Evolutionary conservation across 495 filamentous ascomycete genomes (phyloP), one percentile per base, ranked within the genome.

Genomic region (Oidiodendron maius): DNA sequence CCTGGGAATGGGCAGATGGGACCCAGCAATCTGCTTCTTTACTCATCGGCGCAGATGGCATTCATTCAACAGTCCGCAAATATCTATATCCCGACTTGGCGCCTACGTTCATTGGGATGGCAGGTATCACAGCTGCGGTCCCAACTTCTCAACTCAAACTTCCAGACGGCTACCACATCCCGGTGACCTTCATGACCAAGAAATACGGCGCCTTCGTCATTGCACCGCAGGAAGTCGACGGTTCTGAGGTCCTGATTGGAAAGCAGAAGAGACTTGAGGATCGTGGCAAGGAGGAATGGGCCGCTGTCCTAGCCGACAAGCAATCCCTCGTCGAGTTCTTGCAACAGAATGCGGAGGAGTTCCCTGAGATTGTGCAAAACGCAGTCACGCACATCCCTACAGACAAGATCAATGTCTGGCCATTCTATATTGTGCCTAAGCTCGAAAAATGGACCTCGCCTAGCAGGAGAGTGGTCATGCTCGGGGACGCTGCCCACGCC

Each of bases 1-100:
- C 41, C 1, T 62, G 71, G 35, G 44, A 57, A 11, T 62, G 68
- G 30, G 48, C 56, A 18, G 64, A 68, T 44, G 64, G 62, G 6
- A 45, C 43, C 6, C 56, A 59, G 3, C 67, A 69, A 3, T 60
- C 68, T 13, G 74, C 67, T 0, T 76, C 76, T 62, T 46, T 86
- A 48, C 65, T 82, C 2, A 68, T 84, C 53, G 81, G 76, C n/a
- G 76, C 77, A 0, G 81, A 83, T 61, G 81, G 81, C 1, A 64
- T 81, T 3, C 71, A 69, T 59, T 78, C 77, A 39, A 62, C 62
- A 0, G 68, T 71, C 1, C 67, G 74, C 44, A 66, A 53, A 40
- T 56, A 56, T 34, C 26, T 52, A 9, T 46, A 56, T 40, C 53
- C 53, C 3, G 46, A 50, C 9, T 11, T 50, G 4, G 46, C 23